phyloP scores from a whole-genome alignment of 768 basidiomycete species.

The Leccinellum rugosiceps region DNA sequence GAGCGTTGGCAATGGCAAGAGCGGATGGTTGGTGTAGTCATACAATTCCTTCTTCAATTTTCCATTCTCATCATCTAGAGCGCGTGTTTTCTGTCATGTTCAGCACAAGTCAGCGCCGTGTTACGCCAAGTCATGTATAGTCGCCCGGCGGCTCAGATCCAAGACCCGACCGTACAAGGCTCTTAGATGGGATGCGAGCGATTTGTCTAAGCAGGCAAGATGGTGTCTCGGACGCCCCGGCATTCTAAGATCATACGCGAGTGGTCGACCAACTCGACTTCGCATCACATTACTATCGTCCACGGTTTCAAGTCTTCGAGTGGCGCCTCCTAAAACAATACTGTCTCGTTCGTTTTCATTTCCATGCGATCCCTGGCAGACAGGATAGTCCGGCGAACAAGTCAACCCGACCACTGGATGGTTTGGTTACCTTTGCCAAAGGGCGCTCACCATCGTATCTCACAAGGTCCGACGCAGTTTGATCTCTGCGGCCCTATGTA shows the following conservation, averaged over 20 bases:
- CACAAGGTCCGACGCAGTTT: not conserved
- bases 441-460: conserved; percentile 4
- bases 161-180: not conserved
- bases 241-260: not conserved
- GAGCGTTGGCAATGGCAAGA: not conserved
- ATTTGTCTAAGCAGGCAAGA: not conserved
- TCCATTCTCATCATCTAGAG: not conserved
- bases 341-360: not conserved
- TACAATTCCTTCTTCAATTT: not conserved
- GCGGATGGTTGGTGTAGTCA: not conserved
- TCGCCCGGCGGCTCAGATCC: not conserved
- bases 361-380: not conserved
- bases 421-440: conserved; percentile 13
- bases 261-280: not conserved
- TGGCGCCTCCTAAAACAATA: conserved; percentile 2
- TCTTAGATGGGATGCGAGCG: not conserved
- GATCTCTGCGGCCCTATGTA: not conserved
- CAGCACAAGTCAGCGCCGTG: not conserved
- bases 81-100: conserved; percentile 3
- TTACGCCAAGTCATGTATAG: conserved; percentile 4
- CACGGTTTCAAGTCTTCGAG: not conserved
- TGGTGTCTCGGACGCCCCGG: not conserved
- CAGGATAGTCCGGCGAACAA: not conserved
- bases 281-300: not conserved
- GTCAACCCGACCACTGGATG: conserved; percentile 23